Evolutionary conservation across 2,329 filamentous ascomycete species (phyloP).

Genomic region (Aureobasidium sp.): DNA sequence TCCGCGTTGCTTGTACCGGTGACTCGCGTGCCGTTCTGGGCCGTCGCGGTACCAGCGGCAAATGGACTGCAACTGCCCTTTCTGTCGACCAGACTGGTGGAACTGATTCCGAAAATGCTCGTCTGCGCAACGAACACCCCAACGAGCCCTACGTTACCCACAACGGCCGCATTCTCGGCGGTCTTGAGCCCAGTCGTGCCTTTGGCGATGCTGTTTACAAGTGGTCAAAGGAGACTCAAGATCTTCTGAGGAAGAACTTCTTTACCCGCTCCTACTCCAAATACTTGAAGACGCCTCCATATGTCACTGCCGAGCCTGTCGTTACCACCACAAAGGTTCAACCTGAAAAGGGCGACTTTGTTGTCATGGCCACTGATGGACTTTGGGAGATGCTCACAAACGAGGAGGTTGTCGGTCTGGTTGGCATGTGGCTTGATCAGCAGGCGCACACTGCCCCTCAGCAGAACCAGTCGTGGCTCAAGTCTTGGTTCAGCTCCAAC

Average conservation of each 20-base stretch:
- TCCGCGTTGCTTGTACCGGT: conserved; percentile 91
- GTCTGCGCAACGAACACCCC: conserved; percentile 79
- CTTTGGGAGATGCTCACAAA: conserved; percentile 99
- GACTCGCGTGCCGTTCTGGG: conserved; percentile 94
- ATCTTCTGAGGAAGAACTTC: conserved; percentile 75
- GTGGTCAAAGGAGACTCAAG: conserved; percentile 80
- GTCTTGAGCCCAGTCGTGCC: conserved; percentile 84
- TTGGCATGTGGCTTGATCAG: conserved; percentile 92
- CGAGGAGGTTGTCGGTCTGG: conserved; percentile 92
- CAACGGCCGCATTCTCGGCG: conserved; percentile 85
- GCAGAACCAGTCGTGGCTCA: conserved; percentile 55
- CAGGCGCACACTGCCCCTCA: conserved; percentile 42
- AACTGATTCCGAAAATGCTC: conserved; percentile 74
- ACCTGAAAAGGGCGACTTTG: conserved; percentile 84
- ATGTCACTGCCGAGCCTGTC: conserved; percentile 93
- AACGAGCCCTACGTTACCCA: conserved; percentile 80
- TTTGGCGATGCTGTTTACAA: conserved; percentile 98
- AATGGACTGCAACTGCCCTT: conserved; percentile 85
- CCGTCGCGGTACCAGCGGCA: conserved; percentile 66
- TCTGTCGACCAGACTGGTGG: conserved; percentile 92
- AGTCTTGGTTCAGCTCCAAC: conserved; percentile 59
- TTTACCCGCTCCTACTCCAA: conserved; percentile 75
- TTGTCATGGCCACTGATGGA: conserved; percentile 93
- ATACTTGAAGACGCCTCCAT: conserved; percentile 82
- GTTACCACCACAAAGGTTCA: conserved; percentile 89